Percentiles rank a stretch among this genome's conserved stretches.
Evolutionary conservation across 768 basidiomycete genomes (phyloP).

Genomic region (Mycena sanguinolenta): DNA sequence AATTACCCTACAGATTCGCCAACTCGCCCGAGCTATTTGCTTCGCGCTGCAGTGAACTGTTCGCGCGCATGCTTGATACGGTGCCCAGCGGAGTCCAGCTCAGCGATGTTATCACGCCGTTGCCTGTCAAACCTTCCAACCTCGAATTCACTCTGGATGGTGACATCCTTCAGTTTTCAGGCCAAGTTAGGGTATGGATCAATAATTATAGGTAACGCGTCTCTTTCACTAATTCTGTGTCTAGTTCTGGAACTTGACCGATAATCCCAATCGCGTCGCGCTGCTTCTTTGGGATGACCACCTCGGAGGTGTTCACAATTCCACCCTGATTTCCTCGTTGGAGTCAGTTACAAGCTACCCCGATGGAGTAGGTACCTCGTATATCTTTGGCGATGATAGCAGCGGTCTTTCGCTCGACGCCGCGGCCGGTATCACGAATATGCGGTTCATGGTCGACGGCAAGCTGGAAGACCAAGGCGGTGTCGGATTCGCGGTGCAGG

Average conservation of each 20-base stretch:
- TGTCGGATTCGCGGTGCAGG: conserved; percentile 1
- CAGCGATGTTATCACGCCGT: conserved; percentile 12
- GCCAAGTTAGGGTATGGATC: not conserved
- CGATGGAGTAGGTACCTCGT: not conserved
- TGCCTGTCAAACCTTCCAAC: conserved; percentile 14
- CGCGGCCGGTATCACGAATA: too few relatives aligned
- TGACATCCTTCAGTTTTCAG: conserved; percentile 4
- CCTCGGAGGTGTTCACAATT: conserved; percentile 1
- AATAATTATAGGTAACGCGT: not conserved
- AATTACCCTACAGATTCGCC: conserved; percentile 8
- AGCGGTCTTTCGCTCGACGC: not conserved
- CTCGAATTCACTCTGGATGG: not conserved
- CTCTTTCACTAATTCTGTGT: not conserved
- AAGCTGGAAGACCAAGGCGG: conserved; percentile 1
- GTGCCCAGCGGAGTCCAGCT: conserved; percentile 6
- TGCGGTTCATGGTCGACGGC: conserved; percentile 2
- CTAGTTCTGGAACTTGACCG: not conserved
- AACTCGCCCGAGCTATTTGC: conserved; percentile 8
- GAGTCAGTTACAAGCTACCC: not conserved
- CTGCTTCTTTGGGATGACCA: conserved; percentile 1
- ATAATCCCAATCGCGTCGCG: conserved; percentile 3
- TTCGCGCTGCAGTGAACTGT: conserved; percentile 3
- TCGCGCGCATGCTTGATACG: conserved; percentile 19
- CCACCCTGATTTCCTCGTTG: not conserved
- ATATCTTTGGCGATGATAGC: not conserved